Conservation (phyloP, 768 basidiomycete genomes). For the Gautieria morchelliformis region DNA sequence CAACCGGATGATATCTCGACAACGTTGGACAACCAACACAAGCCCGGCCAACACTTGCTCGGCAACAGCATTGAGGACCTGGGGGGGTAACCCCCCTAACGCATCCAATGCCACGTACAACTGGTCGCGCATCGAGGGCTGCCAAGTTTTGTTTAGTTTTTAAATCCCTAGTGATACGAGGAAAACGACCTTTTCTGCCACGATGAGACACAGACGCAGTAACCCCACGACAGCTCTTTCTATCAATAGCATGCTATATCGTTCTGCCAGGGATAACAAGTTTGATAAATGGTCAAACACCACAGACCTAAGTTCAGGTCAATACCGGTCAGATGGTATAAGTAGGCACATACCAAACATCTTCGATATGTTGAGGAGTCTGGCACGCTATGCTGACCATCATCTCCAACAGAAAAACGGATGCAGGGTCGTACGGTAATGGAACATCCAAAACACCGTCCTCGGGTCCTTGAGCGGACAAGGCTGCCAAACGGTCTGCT, state of each 20-base stretch:
- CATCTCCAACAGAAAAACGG: conserved; percentile 87
- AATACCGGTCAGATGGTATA: not conserved
- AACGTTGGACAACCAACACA: conserved; percentile 65
- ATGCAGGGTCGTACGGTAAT: conserved; percentile 89
- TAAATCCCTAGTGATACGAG: not conserved
- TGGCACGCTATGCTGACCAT: conserved; percentile 87
- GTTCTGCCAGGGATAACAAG: conserved; percentile 62
- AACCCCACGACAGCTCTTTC: conserved; percentile 90
- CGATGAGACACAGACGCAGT: conserved; percentile 71
- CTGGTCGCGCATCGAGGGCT: conserved; percentile 85
- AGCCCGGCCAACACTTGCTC: conserved; percentile 89
- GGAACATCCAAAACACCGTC: conserved; percentile 31
- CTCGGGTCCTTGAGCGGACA: conserved; percentile 10
- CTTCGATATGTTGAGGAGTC: conserved; percentile 68
- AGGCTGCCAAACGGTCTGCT: conserved; percentile 51
- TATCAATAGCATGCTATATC: conserved; percentile 84
- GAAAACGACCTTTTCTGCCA: conserved; percentile 62
- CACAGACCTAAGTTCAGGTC: conserved; percentile 62
- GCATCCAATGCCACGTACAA: conserved; percentile 91
- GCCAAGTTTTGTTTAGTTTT: conserved; percentile 7
- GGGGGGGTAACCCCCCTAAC: conserved; percentile 66
- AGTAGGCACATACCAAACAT: conserved; percentile 64
- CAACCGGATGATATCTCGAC: conserved; percentile 63
- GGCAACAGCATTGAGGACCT: conserved; percentile 73
- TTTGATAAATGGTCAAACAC: conserved; percentile 89